Evolutionary conservation across 2,329 filamentous ascomycete species (phyloP).

Genomic region (Aureobasidium sp.): DNA sequence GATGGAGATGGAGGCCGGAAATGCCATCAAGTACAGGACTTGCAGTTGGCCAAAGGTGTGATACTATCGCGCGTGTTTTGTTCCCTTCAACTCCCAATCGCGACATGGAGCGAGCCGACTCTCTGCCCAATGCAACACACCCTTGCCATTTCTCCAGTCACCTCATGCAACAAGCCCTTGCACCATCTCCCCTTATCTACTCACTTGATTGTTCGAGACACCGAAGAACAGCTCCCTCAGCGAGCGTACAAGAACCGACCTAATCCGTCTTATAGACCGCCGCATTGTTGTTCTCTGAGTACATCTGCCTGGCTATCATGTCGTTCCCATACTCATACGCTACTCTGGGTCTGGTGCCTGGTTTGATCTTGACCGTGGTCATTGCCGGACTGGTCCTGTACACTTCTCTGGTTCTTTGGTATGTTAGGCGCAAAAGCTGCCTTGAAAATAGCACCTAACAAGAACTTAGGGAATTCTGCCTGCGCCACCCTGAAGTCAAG

Average conservation of each 20-base stretch:
- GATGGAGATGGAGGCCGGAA: constrained; percentile 66
- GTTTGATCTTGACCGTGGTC: constrained; percentile 73
- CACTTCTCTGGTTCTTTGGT: constrained; percentile 64
- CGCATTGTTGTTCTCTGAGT: constrained; percentile 84
- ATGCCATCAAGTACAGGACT: constrained; percentile 83
- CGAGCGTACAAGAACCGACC: constrained; percentile 1
- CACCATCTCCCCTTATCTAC: background rate
- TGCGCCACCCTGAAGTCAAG: constrained; percentile 82
- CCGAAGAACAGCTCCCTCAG: background rate
- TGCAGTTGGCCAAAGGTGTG: constrained; percentile 84
- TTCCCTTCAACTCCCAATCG: background rate
- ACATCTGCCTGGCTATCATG: constrained; percentile 91
- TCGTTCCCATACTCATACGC: constrained; percentile 93
- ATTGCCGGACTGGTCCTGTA: constrained; percentile 76
- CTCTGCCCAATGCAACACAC: constrained; percentile 4
- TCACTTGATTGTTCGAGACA: background rate
- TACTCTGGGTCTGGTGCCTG: constrained; percentile 76
- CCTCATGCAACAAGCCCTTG: background rate
- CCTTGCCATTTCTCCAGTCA: background rate
- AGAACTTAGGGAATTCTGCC: constrained; percentile 68
- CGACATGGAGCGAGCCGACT: constrained; percentile 3
- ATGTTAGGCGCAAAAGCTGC: constrained; percentile 24
- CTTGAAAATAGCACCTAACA: background rate
- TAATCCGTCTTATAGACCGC: constrained; percentile 55
- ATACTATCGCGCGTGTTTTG: constrained; percentile 5